phyloP scores from a whole-genome alignment of 2,329 filamentous ascomycete genomes.

The Daldinia sp. region DNA sequence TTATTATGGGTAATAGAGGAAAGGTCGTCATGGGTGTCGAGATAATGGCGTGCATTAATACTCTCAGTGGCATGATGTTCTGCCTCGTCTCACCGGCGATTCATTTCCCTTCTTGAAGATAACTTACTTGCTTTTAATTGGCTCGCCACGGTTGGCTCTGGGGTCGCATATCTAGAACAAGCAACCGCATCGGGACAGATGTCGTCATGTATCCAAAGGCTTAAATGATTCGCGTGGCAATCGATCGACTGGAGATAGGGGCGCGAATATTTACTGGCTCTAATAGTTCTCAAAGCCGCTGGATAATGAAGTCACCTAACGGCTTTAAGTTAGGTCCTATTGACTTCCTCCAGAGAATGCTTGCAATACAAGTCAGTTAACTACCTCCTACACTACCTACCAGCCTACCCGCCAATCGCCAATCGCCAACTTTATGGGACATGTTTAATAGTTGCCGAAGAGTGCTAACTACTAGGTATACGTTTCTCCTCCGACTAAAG shows the following conservation, averaged over 20 bases:
- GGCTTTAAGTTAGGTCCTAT: conserved; percentile 9
- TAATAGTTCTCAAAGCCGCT: not conserved
- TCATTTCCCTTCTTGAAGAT: conserved; percentile 30
- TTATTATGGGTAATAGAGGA: not conserved
- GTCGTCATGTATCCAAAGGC: conserved; percentile 38
- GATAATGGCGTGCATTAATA: conserved; percentile 12
- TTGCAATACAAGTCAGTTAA: not conserved
- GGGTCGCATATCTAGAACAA: conserved; percentile 24
- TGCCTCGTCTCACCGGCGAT: conserved; percentile 23
- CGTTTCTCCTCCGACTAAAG: too few species aligned
- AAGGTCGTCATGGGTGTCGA: conserved; percentile 8
- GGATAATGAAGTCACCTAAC: conserved; percentile 28
- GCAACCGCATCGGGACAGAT: conserved; percentile 20
- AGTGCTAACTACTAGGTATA: not conserved
- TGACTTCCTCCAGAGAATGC: not conserved
- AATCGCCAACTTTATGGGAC: not conserved
- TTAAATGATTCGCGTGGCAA: conserved; percentile 30
- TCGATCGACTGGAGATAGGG: conserved; percentile 41
- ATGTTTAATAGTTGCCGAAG: not conserved
- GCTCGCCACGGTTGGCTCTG: conserved; percentile 15
- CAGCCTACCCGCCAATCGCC: not conserved
- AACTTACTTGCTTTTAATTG: conserved; percentile 36
- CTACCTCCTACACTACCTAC: not conserved
- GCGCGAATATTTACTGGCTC: conserved; percentile 32
- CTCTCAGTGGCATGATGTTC: conserved; percentile 23